Evolutionary conservation across 129 eudicot species (phyloP).

Genomic region (Artemisia argyi): DNA sequence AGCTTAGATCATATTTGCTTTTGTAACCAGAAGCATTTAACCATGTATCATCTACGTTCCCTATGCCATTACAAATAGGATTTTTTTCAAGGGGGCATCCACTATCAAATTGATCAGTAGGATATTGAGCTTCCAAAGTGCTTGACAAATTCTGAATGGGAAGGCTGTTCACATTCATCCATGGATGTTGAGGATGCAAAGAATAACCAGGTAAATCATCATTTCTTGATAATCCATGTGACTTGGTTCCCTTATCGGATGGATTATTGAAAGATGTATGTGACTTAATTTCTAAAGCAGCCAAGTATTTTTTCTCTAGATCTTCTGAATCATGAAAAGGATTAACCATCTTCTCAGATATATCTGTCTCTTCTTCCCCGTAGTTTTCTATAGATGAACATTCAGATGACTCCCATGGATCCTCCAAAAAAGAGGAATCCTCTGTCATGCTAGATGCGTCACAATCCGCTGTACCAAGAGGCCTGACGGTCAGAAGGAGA

Average conservation of each 20-base stretch:
- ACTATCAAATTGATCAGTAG: conserved; percentile 30
- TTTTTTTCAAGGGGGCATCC: conserved; percentile 24
- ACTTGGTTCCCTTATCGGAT: conserved; percentile 24
- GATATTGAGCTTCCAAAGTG: conserved; percentile 31
- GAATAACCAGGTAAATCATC: conserved; percentile 14
- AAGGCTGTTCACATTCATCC: background rate
- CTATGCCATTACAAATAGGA: conserved; percentile 21
- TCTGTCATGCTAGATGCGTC: conserved; percentile 58
- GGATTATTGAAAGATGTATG: conserved; percentile 32
- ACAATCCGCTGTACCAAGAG: conserved; percentile 33
- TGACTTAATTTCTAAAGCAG: conserved; percentile 60
- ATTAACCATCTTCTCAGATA: conserved; percentile 34
- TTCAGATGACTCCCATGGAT: conserved; percentile 60
- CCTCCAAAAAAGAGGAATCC: conserved; percentile 52
- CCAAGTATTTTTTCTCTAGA: conserved; percentile 47
- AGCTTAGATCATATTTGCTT: conserved; percentile 18
- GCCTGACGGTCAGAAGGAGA: conserved; percentile 39
- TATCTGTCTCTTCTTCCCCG: conserved; percentile 53
- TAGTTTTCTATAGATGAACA: conserved; percentile 59
- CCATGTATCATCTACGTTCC: conserved; percentile 13
- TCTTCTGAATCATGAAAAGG: conserved; percentile 25
- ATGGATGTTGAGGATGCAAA: conserved; percentile 16
- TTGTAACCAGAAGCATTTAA: conserved; percentile 6
- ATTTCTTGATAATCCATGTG: conserved; percentile 18
- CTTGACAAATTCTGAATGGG: conserved; percentile 18